Evolutionary conservation across 768 basidiomycete genomes (phyloP), one percentile per base, ranked within the genome.

Genomic region (Rossbeevera mucosa): DNA sequence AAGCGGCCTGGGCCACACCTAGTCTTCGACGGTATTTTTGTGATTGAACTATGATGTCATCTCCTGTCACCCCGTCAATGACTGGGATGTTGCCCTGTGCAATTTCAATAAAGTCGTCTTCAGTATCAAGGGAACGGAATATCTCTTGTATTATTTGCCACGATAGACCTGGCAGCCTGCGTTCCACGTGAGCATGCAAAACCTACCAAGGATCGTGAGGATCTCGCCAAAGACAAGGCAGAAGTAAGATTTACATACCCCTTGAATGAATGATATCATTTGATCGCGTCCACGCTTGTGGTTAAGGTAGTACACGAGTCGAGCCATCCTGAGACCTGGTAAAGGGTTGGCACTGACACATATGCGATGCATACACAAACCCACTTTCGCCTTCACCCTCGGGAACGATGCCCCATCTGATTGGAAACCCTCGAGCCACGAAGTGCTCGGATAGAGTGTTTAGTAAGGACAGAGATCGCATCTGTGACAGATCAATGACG

Each of bases 361-460:
- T 20, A 18, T 11, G 21, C 9, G 16, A 36, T 42, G 14, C 20
- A 20, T 14, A 20, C 14, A 44, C 20, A 43, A 11, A 48, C 66
- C 59, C 45, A 71, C 73, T 72, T 20, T 82, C 67, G 2, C 63
- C 72, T 8, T 75, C 73, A 0, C 68, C 76, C 51, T 85, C 81
- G 3, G 82, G 94, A 2, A 94, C 91, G 44, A 97, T 64, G 12
- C 95, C 95, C 66, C 94, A 93, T 16, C 91, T 76, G 57, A 93
- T 79, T 0, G 94, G 91, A 41, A 91, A 74, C 14, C 76, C 79
- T 29, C 91, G 77, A 25, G 80, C 72, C 47, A 98, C 82, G 64
- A 95, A 83, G 51, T 75, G 80, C 14, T 79, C 75, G 43, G 96
- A 76, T 0, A 86, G 70, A 1, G 77, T 79, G 2, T 76, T 72